phyloP scores from a whole-genome alignment of 495 filamentous ascomycete genomes.

The Oidiodendron maius region DNA sequence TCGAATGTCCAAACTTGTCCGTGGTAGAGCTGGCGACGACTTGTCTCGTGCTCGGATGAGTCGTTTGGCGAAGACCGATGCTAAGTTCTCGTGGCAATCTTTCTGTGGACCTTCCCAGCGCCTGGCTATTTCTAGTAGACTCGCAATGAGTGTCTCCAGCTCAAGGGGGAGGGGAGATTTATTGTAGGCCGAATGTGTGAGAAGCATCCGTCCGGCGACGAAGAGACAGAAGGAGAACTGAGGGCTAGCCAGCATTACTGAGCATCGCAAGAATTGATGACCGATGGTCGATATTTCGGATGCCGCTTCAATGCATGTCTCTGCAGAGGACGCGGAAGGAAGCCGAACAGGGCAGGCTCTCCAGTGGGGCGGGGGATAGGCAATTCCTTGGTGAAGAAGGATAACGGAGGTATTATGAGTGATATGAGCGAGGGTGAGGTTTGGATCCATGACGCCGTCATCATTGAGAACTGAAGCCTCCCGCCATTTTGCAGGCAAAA shows the following conservation, averaged over 20 bases:
- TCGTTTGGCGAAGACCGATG: conserved; percentile 29
- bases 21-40: no score
- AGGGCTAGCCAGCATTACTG: conserved; percentile 21
- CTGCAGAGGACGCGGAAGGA: conserved; percentile 31
- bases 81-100: conserved; percentile 22
- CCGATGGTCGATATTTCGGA: conserved; percentile 32
- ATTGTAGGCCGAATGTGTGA: conserved; percentile 27
- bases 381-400: conserved; percentile 38
- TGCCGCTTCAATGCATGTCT: conserved; percentile 34
- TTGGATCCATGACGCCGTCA: conserved; percentile 31
- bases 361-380: conserved; percentile 33
- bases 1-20: conserved; percentile 27
- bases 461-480: conserved; percentile 27
- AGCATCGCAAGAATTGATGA: conserved; percentile 27
- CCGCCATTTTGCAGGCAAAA: conserved; percentile 30
- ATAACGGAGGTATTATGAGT: conserved; percentile 40
- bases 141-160: conserved; percentile 24
- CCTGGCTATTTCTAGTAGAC: conserved; percentile 27
- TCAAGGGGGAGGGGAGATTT: conserved; percentile 16
- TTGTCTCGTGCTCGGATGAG: conserved; percentile 25
- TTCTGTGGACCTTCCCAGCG: conserved; percentile 26
- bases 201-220: conserved; percentile 28
- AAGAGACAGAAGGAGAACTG: conserved; percentile 40
- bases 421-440: conserved; percentile 36
- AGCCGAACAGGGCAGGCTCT: conserved; percentile 23